Evolutionary conservation across 2,329 filamentous ascomycete species (phyloP), one percentile per base, ranked within the genome.

Genomic region (Dactylellina haptotyla): DNA sequence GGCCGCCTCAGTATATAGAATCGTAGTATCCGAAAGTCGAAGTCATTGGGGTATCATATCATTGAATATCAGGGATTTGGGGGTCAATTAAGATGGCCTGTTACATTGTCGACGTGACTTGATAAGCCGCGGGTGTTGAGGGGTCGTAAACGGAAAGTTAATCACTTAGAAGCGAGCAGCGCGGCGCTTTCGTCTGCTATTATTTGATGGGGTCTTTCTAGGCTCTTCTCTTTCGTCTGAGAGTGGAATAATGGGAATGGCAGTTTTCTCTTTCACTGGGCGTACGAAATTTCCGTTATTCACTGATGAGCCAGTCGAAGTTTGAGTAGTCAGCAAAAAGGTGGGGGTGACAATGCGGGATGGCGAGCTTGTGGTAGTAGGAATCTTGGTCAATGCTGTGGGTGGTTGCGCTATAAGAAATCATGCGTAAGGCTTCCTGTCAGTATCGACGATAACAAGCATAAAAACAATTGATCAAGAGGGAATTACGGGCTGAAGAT

Each of bases 401-500:
- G 3, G n/a, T 37, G 51, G 67, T 58, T 64, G 67, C 20, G 67
- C 67, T 72, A 65, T 3, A 14, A 14, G 12, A 48, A 20, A 54
- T 2, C 16, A n/a, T n/a, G 32, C 8, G 26, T 6, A 46, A 18
- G 12, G 4, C 5, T 4, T 39, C 18, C 8, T 8, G 59, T 72
- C 32, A 73, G 69, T 43, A 66, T 56, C 39, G 45, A 32, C 30
- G 32, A 18, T 5, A 41, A 12, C 16, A 8, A 8, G 16, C 18
- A 34, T 3, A 23, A 25, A 43, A 48, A 30, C 6, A 4, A 46
- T 50, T 9, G 23, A 54, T 25, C 3, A 26, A 16, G 20, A 14
- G 14, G 41, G 39, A 73, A 34, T 73, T 73, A 73, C 69, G 69
- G 16, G 61, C 56, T 50, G 69, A 66, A 53, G 58, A 56, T 16